These are phyloP conservation scores for Bipolaris zeicola DNA, from an alignment of 2,329 filamentous ascomycete genomes.

Conservation along the genomic window DNA sequence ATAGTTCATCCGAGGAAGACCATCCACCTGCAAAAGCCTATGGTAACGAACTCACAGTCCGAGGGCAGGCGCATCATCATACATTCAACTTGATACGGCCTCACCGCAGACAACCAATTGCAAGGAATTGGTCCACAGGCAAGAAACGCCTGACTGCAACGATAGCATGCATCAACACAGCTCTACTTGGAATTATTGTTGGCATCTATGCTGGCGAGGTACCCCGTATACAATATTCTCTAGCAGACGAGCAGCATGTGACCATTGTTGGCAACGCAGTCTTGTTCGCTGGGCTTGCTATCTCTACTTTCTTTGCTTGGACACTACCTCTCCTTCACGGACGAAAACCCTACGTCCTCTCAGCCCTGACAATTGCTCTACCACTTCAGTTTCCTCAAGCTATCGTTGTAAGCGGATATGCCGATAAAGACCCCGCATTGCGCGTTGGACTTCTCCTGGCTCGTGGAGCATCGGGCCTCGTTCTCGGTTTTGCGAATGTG, in stretches of 20 bases:
- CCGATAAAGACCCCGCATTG: constrained; percentile 61
- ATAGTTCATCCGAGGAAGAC: constrained; percentile 29
- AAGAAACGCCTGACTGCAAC: constrained; percentile 72
- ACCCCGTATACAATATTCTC: constrained; percentile 77
- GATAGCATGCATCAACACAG: constrained; percentile 74
- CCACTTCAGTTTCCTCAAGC: constrained; percentile 79
- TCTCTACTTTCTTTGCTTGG: constrained; percentile 74
- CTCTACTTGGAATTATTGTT: constrained; percentile 70
- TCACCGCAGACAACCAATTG: constrained; percentile 68
- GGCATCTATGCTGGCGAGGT: constrained; percentile 79
- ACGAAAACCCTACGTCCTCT: constrained; percentile 76
- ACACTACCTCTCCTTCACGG: constrained; percentile 76
- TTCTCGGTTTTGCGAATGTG: constrained; percentile 76
- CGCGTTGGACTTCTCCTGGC: constrained; percentile 66
- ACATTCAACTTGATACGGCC: constrained; percentile 50
- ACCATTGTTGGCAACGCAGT: constrained; percentile 75
- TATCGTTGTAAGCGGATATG: constrained; percentile 60
- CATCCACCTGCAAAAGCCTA: constrained; percentile 18
- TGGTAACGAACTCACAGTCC: constrained; percentile 27
- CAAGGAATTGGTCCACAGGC: constrained; percentile 70
- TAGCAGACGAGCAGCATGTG: constrained; percentile 70
- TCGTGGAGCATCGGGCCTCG: constrained; percentile 68
- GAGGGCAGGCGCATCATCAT: constrained; percentile 38
- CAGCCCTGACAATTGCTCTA: constrained; percentile 70
- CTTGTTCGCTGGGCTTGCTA: constrained; percentile 72